These are phyloP conservation scores for Cryptococcus depauperatus DNA, from an alignment of 1,284 basidiomycete species.

Conservation along the genomic window DNA sequence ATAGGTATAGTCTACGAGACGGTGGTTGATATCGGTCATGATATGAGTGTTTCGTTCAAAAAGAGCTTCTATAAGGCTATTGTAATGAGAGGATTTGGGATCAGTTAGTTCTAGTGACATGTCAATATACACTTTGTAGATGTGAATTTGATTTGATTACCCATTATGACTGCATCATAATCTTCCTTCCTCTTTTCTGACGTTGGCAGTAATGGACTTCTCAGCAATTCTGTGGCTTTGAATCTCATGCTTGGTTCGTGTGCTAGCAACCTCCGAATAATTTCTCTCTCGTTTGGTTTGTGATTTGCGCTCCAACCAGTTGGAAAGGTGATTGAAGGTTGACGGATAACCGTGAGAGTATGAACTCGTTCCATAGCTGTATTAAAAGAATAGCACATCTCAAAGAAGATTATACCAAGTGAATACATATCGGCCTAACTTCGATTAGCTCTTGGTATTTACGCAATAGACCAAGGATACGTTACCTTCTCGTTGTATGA, in stretches of 20 bases:
- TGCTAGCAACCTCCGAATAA: constrained; percentile 68
- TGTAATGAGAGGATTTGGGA: constrained; percentile 39
- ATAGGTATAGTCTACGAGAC: constrained; percentile 64
- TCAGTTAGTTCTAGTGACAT: constrained; percentile 32
- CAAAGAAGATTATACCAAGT: constrained; percentile 91
- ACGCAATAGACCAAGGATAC: not conserved
- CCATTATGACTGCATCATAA: constrained; percentile 32
- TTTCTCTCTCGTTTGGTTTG: constrained; percentile 50
- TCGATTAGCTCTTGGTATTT: not conserved
- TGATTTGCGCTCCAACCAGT: constrained; percentile 55
- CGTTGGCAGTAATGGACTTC: constrained; percentile 58
- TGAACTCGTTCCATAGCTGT: constrained; percentile 79
- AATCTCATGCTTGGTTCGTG: constrained; percentile 78
- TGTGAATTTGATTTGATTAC: constrained; percentile 9
- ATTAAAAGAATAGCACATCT: constrained; percentile 87
- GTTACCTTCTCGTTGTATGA: constrained; percentile 46
- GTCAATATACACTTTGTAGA: not conserved
- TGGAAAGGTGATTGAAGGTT: constrained; percentile 67
- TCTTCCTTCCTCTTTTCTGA: constrained; percentile 34
- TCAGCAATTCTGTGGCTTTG: constrained; percentile 72
- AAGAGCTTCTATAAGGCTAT: constrained; percentile 19
- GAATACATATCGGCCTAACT: constrained; percentile 85
- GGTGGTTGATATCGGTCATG: constrained; percentile 49
- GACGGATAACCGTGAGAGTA: constrained; percentile 69
- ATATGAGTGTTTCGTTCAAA: constrained; percentile 51